Base-by-base conservation (phyloP, 805 yeast species). In the Cyberlindnera nakhonratchasimensis region DNA sequence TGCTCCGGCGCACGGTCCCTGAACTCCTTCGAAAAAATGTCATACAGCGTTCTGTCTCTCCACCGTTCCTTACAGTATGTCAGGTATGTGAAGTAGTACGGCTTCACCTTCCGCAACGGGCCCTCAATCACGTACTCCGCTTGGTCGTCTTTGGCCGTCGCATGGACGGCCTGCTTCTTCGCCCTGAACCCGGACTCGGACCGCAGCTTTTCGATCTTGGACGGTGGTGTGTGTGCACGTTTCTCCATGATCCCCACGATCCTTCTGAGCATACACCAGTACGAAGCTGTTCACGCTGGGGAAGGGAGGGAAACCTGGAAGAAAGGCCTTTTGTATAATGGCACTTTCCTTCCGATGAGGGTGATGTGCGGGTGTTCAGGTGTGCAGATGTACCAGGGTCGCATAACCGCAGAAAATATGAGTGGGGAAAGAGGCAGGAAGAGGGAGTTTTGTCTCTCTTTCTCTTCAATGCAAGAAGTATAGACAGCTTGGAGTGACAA, bases 31-130 rank as follows among this genome's bases (percentile, higher is more conserved):
- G 79, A 66, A 57, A 95, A 93, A 2, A 93, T 79, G 42, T 93
- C 97, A 5, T 88, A 50, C 25, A 93, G 62, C 17, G 79, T 79
- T n/a, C 87, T 69, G 53, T 83, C 90, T 52, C 91, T 73, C 99
- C 99, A 93, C 56, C 99, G 71, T 58, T 74, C 66, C 62, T 93
- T 93, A 63, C 97, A 90, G 58, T 54, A 86, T 0, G 99, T 93
- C 63, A 87, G 70, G 58, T 93, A 91, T 0, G 96, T 89, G 68
- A 78, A 91, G 57, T 72, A 85, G 60, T 93, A 93, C 0, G 99
- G 98, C 1, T 79, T 71, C 2, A 93, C 86, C 47, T 83, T 69
- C 34, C 97, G 66, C 38, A 86, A 65, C 3, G 76, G 66, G 0
- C 85, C 86, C 16, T 77, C 80, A 3, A 82, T 64, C 1, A 56